Base-by-base conservation (phyloP, 805 yeast genomes). In the Ogataea ramenticola region DNA sequence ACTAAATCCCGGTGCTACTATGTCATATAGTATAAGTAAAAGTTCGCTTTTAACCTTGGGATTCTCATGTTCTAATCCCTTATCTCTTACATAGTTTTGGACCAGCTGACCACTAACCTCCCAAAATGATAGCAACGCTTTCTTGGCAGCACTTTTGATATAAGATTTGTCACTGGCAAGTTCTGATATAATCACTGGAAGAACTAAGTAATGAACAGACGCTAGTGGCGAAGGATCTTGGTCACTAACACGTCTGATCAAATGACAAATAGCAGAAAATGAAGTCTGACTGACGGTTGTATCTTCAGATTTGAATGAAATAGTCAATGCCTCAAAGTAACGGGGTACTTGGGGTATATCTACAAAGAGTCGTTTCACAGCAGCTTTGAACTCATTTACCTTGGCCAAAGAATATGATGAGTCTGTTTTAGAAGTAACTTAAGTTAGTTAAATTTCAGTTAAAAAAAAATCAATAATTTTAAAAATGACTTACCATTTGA, bases 241-340 rank as follows among this genome's bases (percentile, higher is more conserved):
- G 59, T 77, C 73, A 39, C 78, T 71, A 6, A 79, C 74, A 19
- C 85, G 61, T 46, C 77, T 79, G 27, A 79, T 71, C 42, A 79
- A 57, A 52, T 79, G 82, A 40, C 80, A 76, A 4, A 77, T 55
- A 0, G 77, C 69, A 26, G 77, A 70, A 52, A 79, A 77, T 2
- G 77, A 68, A 20, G 60, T 43, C 1, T 67, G 47, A 46, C 68
- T 67, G 17, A 77, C 65, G 11, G 67, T 57, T 30, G 60, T 43
- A 40, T 68, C 69, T 3, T 59, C 50, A 4, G 67, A 61, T 43
- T 69, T 71, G 37, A 65, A 67, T 2, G 76, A 80, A 3, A 66
- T 51, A 9, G 72, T 61, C 39, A 80, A 58, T 0, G 78, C 66
- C 40, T 77, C 77, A 44, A 77, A 65, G 56, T 76, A 77, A 34